A percentile compares a stretch with the other conserved stretches of the same genome.
These are phyloP conservation scores for Dothideomycetes sp. DNA, from an alignment of 2,329 filamentous ascomycete genomes.

Conservation along the genomic window DNA sequence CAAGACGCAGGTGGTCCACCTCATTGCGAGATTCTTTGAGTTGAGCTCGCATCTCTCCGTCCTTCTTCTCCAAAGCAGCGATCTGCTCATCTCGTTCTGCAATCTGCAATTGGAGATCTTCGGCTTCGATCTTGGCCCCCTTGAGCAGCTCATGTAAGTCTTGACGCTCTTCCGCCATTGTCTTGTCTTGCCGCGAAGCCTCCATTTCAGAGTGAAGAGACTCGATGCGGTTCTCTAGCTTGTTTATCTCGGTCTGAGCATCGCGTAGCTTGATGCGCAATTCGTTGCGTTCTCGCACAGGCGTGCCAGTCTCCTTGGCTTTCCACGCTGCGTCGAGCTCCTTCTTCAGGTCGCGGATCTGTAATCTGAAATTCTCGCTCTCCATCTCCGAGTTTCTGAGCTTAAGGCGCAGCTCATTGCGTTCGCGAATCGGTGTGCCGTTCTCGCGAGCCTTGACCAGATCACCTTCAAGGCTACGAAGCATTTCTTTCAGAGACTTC, in stretches of 20 bases:
- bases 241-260: constrained; percentile 21
- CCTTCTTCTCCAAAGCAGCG: constrained; percentile 43
- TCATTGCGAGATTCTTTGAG: constrained; percentile 46
- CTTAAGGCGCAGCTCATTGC: constrained; percentile 21
- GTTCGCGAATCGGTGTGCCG: constrained; percentile 23
- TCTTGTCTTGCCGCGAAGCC: constrained; percentile 38
- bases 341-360: constrained; percentile 22
- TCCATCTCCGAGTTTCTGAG: constrained; percentile 20
- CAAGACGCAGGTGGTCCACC: constrained; percentile 39
- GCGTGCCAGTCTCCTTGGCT: constrained; percentile 17
- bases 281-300: constrained; percentile 22
- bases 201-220: constrained; percentile 48
- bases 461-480: constrained; percentile 29
- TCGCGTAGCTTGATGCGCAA: constrained; percentile 22
- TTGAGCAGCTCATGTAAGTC: constrained; percentile 52
- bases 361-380: constrained; percentile 20
- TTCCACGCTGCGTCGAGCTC: constrained; percentile 21
- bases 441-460: constrained; percentile 27
- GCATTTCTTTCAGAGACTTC: constrained; percentile 48
- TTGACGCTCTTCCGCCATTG: constrained; percentile 43
- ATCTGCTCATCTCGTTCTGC: constrained; percentile 58
- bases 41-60: constrained; percentile 52
- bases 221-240: constrained; percentile 42
- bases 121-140: constrained; percentile 44
- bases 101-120: constrained; percentile 57